Base-by-base conservation (phyloP, 768 basidiomycete species). In the Suillus decipiens region DNA sequence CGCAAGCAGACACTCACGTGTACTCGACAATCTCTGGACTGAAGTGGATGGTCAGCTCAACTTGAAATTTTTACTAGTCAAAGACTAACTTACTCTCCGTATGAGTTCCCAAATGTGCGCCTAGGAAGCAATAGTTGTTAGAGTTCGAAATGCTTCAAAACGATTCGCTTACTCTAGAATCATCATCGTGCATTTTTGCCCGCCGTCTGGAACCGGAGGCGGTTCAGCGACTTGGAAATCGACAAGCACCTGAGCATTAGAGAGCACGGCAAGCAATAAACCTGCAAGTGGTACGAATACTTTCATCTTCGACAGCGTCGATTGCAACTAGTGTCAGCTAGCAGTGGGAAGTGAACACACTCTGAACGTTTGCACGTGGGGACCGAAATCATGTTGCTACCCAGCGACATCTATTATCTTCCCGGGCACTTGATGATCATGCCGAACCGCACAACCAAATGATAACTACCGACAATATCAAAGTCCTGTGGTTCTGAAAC, bases 201-300 rank as follows among this genome's bases (percentile, higher is more conserved):
- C 81, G 68, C 83, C 75, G 53, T 75, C 72, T 12, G 91, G 89
- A n/a, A 92, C 78, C 3, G 86, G 82, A 14, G 88, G 88, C 5
- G 91, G 89, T 66, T 92, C 86, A 11, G 86, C 79, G 60, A 92
- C 89, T 71, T 91, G 89, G 70, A 92, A 92, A 71, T 85, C 78
- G 45, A 82, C 79, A n/a, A 82, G 73, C 14, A 69, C 72, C 28
- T 75, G 72, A 8, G 77, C 70, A 24, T 56, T 56, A 24, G 66
- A 65, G 3, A 65, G 61, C 48, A 60, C 17, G 12, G 57, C 63
- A 5, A 69, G 56, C 15, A 64, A 50, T 19, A 64, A 54, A 9
- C 58, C 61, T 19, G 70, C 56, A 36, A 72, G 53, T 48, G 63
- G 48, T 43, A 59, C 61, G 41, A 70, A 62, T 37, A 56, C 61